A percentile compares a stretch with the other conserved stretches of the same genome.
Conservation (phyloP, 495 filamentous ascomycete genomes). For the Penicillium tannophilum region DNA sequence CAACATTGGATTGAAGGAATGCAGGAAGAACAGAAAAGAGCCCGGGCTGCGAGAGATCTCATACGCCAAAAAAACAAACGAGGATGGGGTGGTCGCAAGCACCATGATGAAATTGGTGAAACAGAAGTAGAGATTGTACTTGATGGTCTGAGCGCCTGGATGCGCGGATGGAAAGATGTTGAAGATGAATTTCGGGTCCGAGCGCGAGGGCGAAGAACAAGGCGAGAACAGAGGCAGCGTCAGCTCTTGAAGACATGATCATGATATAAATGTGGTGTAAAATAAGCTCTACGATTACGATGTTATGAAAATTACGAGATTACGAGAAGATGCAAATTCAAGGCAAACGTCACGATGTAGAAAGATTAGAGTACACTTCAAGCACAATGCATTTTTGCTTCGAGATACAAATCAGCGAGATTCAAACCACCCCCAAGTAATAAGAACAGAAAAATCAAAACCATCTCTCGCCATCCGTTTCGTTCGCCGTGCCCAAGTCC, state of each 20-base stretch:
- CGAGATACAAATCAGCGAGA: slow-evolving; percentile 11
- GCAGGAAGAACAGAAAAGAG: slow-evolving; percentile 25
- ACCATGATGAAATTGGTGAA: slow-evolving; percentile 10
- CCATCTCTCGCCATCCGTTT: slow-evolving; percentile 34
- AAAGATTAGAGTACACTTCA: background rate
- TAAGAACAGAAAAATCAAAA: slow-evolving; percentile 13
- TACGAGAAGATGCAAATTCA: slow-evolving; percentile 2
- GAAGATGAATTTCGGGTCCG: slow-evolving; percentile 39
- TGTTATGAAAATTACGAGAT: slow-evolving; percentile 4
- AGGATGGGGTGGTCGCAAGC: slow-evolving; percentile 23
- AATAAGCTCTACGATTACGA: background rate
- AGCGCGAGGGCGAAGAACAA: slow-evolving; percentile 25
- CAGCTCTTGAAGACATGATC: slow-evolving; percentile 5
- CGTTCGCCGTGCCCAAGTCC: slow-evolving; percentile 33
- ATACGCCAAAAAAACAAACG: slow-evolving; percentile 15
- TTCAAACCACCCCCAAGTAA: slow-evolving; percentile 9
- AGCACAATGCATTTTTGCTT: slow-evolving; percentile 15
- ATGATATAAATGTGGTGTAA: background rate
- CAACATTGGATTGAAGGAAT: slow-evolving; percentile 35
- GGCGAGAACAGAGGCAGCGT: slow-evolving; percentile 28
- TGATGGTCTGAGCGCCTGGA: slow-evolving; percentile 44
- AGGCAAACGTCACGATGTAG: background rate
- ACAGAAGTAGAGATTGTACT: slow-evolving; percentile 32
- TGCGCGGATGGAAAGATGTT: slow-evolving; percentile 45
- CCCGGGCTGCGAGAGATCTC: slow-evolving; percentile 4